phyloP scores from a whole-genome alignment of 257 asterid genomes.

The Vinca minor region DNA sequence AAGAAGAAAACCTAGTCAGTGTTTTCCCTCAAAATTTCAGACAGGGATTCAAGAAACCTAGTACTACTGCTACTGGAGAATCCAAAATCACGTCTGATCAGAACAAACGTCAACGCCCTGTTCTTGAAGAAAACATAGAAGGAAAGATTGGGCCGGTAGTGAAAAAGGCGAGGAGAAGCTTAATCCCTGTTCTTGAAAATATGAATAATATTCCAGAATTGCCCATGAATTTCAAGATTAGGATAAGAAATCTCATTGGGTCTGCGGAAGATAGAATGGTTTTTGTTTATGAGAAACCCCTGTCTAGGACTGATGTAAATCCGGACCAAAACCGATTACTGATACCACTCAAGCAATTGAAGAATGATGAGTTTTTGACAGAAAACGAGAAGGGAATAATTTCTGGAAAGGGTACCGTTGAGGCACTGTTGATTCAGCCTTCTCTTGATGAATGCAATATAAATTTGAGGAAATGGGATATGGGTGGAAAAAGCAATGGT shows the following conservation, averaged over 20 bases:
- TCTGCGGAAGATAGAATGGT: background rate
- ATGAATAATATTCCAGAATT: background rate
- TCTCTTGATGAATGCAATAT: background rate
- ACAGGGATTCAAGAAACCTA: background rate
- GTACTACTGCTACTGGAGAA: background rate
- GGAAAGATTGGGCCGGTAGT: background rate
- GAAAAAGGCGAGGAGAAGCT: background rate
- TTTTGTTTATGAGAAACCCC: background rate
- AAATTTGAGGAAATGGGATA: conserved; percentile 7
- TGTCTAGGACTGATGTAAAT: background rate
- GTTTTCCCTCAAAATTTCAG: background rate
- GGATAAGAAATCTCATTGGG: background rate
- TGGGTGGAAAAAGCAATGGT: background rate
- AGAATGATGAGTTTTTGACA: background rate
- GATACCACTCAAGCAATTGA: background rate
- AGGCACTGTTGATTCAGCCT: conserved; percentile 6
- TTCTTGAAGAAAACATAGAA: background rate
- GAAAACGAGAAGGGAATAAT: background rate
- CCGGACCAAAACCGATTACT: background rate
- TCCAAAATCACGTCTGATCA: background rate
- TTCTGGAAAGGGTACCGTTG: background rate
- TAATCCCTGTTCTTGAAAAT: background rate
- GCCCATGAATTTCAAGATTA: background rate
- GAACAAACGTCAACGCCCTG: background rate
- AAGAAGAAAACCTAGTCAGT: background rate